Evolutionary conservation across 1,139 yeast species (phyloP), one percentile per base, ranked within the genome.

Genomic region (Saccharomyces hybrid): DNA sequence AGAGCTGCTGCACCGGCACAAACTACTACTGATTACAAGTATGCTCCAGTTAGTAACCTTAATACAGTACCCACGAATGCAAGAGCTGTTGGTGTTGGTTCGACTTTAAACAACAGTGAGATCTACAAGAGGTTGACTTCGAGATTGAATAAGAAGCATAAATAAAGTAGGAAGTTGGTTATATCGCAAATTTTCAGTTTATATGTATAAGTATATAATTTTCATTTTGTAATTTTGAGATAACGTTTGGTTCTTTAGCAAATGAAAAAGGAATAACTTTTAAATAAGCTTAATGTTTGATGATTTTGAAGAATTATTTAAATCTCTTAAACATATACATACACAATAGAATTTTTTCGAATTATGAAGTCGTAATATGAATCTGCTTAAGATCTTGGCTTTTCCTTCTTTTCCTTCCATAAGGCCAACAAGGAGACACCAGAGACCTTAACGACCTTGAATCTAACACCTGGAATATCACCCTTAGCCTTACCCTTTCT

Each of bases 1-100:
- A 82, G 98, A 71, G 97, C 98, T 9, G 96, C 96, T 46, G 93
- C 93, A 54, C 98, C 98, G 26, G 83, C 86, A 49, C 91, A 91
- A 49, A 82, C 95, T 62, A 86, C 95, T 2, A 83, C 90, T 6
- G 96, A 93, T 57, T 91, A 88, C 75, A 88, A 86, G 66, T 85
- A 88, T 68, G 98, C 97, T 0, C 98, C 98, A 52, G 83, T 78
- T 65, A 88, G 88, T 57, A 84, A 81, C 64, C 60, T 78, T 31
- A 70, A 66, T 49, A 60, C 70, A 26, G 64, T 62, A 11, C 54
- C 61, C 13, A 61, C 75, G 32, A 70, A 64, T 52, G 67, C 67
- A 48, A 71, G 67, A 59, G 67, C 69, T 55, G 75, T 75, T 32
- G 81, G 80, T 60, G 80, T 80, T 55, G 83, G 82, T 41, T 74